These are phyloP conservation scores for Rhizopogon rudus DNA, from an alignment of 768 basidiomycete genomes.

Conservation along the genomic window DNA sequence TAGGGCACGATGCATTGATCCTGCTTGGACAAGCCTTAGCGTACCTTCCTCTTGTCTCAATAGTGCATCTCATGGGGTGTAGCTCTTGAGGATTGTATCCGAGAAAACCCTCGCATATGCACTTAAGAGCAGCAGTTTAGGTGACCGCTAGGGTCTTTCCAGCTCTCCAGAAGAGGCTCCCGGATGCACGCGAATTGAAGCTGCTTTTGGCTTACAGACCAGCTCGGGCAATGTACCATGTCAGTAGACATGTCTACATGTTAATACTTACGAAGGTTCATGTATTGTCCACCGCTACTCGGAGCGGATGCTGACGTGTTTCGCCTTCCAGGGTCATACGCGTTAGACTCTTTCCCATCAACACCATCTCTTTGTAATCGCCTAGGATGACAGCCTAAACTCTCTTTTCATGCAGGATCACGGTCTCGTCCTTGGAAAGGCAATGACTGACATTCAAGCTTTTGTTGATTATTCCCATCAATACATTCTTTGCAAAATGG, in stretches of 20 bases:
- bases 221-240: constrained; percentile 61
- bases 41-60: constrained; percentile 31
- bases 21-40: constrained; percentile 72
- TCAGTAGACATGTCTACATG: constrained; percentile 96
- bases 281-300: constrained; percentile 2
- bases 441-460: constrained; percentile 85
- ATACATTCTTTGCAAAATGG: not conserved
- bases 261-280: constrained; percentile 90
- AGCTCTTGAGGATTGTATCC: constrained; percentile 42
- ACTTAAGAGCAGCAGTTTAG: constrained; percentile 86
- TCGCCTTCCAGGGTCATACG: constrained; percentile 48
- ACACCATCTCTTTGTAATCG: not conserved
- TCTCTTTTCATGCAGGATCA: constrained; percentile 57
- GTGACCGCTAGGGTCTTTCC: too few relatives aligned
- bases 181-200: too few relatives aligned
- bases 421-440: constrained; percentile 89
- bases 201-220: too few relatives aligned
- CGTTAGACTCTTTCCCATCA: constrained; percentile 24
- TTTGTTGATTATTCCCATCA: constrained; percentile 54
- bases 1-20: constrained; percentile 44
- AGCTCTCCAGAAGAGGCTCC: too few relatives aligned
- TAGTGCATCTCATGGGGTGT: constrained; percentile 70
- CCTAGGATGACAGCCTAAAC: constrained; percentile 7
- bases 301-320: not conserved
- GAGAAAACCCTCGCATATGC: constrained; percentile 74